Conservation (phyloP, 352 stramenopile species). For the Globisporangium paddicum region DNA sequence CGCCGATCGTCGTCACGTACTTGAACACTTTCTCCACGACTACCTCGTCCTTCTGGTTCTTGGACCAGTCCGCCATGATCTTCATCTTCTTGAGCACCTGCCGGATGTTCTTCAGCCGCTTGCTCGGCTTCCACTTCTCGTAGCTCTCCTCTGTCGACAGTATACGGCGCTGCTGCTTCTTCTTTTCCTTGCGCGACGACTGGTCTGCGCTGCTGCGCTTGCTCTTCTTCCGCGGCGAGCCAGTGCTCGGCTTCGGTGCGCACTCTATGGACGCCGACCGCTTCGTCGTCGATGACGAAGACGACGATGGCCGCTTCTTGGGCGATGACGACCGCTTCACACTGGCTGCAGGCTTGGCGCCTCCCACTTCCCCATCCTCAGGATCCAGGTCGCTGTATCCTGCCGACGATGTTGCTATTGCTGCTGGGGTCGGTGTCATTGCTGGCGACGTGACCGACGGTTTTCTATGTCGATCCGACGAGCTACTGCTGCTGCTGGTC, state of each 20-base stretch:
- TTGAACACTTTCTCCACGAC: constrained; percentile 86
- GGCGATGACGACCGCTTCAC: constrained; percentile 3
- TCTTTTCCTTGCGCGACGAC: constrained; percentile 5
- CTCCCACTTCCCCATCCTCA: constrained; percentile 49
- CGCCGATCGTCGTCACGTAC: constrained; percentile 80
- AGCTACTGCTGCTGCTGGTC: constrained; percentile 15
- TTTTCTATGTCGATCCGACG: constrained; percentile 26
- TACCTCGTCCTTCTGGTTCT: constrained; percentile 76
- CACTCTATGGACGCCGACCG: constrained; percentile 24
- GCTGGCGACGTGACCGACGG: constrained; percentile 22
- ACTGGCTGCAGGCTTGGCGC: constrained; percentile 2
- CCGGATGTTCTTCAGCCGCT: constrained; percentile 66
- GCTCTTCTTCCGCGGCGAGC: constrained; percentile 31
- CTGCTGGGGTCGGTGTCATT: constrained; percentile 15
- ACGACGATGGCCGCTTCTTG: background rate
- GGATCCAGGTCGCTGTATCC: constrained; percentile 25
- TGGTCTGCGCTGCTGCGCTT: constrained; percentile 7
- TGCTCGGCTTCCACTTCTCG: constrained; percentile 80
- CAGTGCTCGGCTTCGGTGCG: background rate
- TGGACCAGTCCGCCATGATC: constrained; percentile 79
- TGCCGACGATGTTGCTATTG: constrained; percentile 4
- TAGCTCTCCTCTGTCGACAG: constrained; percentile 48
- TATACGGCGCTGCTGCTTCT: constrained; percentile 16
- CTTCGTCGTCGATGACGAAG: constrained; percentile 20
- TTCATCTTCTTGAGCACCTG: constrained; percentile 87